Evolutionary conservation across 495 filamentous ascomycete genomes (phyloP).

Genomic region (Cairneyella variabilis): DNA sequence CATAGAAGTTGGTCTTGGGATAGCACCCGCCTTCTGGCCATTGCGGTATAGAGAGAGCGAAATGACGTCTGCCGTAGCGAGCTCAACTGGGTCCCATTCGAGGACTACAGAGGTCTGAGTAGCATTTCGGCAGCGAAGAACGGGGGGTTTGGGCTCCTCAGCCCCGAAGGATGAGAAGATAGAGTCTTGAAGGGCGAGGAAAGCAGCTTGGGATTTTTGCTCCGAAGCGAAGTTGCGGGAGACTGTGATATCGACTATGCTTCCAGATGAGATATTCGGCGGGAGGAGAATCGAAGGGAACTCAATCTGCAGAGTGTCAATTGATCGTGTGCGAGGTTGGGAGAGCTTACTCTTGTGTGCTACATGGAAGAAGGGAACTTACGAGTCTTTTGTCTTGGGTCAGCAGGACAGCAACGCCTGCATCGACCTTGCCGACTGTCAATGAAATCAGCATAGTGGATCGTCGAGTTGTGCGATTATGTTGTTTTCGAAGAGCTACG

Average conservation of each 20-base stretch:
- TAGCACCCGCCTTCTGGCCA: conserved; percentile 90
- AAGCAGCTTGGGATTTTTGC: conserved; percentile 62
- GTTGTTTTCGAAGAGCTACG: conserved; percentile 3
- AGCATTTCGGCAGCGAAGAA: conserved; percentile 88
- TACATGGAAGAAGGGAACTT: conserved; percentile 24
- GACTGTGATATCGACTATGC: conserved; percentile 97
- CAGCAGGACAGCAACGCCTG: conserved; percentile 92
- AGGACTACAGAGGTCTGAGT: conserved; percentile 96
- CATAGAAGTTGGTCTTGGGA: conserved; percentile 80
- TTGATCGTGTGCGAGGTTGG: background rate
- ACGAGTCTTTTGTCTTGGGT: conserved; percentile 97
- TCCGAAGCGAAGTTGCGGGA: conserved; percentile 82
- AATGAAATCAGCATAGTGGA: conserved; percentile 86
- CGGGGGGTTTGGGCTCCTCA: conserved; percentile 68
- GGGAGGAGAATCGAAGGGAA: conserved; percentile 98
- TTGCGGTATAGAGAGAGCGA: conserved; percentile 90
- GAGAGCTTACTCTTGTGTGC: background rate
- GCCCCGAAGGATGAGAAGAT: conserved; percentile 86
- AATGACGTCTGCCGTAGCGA: conserved; percentile 87
- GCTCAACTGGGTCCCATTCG: conserved; percentile 93
- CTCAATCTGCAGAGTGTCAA: conserved; percentile 67
- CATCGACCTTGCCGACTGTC: conserved; percentile 98
- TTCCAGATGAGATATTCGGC: conserved; percentile 87
- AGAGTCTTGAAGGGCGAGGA: conserved; percentile 77
- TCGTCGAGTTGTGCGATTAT: background rate